Evolutionary conservation across 352 stramenopile genomes (phyloP), one percentile per base, ranked within the genome.

Genomic region (Pythium dissimile): DNA sequence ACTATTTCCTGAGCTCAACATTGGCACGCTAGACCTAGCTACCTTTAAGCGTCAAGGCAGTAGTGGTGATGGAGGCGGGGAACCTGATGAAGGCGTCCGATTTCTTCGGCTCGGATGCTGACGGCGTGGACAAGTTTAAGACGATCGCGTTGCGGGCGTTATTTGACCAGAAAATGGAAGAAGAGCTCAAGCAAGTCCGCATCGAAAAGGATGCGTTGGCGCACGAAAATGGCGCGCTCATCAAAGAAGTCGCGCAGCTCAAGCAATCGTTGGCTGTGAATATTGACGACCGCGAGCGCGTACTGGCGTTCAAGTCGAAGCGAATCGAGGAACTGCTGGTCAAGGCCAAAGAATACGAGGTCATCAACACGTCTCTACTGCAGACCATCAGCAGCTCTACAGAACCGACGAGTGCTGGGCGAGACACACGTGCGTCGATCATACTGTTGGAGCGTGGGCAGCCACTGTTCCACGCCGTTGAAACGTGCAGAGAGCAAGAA

Each of bases 231-330:
- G 41, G 47, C 1, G 31, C 31, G 47, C 60, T 85, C n/a, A 45
- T 50, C 0, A 58, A 49, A n/a, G 53, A 82, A 10, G 41, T 89
- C 2, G 47, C 72, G 16, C 73, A 77, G 8, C 61, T 85, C 18
- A 67, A 80, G 48, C 20, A 46, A 2, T 71, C 67, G 2, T 76
- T 88, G 34, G 66, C 71, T 1, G 55, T 55, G 15, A 86, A 86
- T 42, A 84, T 89, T 35, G 73, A 84, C 5, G 80, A 89, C 56
- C 80, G 80, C 11, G 77, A 88, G 60, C 75, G 80, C 20, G 77
- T 88, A 21, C 32, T 89, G 28, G 66, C 76, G 8, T 86, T 85
- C 58, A 87, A 86, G 34, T 72, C 76, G 1, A 89, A 87, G 44
- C 71, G 75, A 2, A 80, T 88, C 11, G 75, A 89, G 23, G 77